These are phyloP conservation scores for Leishmania martiniquensis DNA, from an alignment of 208 protist species.

Conservation along the genomic window DNA sequence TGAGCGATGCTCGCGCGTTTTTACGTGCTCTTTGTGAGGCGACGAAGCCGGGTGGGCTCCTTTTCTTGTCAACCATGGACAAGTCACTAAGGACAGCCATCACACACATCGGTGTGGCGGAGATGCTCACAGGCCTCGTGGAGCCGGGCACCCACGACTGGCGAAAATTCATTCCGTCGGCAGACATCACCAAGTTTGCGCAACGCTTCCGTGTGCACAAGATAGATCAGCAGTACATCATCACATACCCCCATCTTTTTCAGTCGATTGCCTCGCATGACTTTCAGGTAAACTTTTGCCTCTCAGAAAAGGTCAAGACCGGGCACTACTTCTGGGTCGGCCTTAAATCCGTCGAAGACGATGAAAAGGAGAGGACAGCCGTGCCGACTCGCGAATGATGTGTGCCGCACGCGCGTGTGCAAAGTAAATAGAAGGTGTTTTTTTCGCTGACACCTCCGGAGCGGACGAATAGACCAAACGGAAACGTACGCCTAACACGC, in stretches of 20 bases:
- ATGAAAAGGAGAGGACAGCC: background rate
- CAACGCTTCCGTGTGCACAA: constrained; percentile 54
- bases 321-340: constrained; percentile 90
- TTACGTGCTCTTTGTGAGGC: constrained; percentile 74
- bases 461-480: background rate
- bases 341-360: constrained; percentile 37
- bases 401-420: background rate
- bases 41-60: constrained; percentile 84
- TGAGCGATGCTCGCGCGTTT: constrained; percentile 86
- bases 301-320: constrained; percentile 63
- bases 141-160: constrained; percentile 92
- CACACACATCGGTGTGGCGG: constrained; percentile 80
- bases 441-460: background rate
- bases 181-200: constrained; percentile 67
- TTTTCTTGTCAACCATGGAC: constrained; percentile 95
- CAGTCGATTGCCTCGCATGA: constrained; percentile 57
- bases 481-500: too few species aligned
- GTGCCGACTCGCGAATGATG: constrained; percentile 6
- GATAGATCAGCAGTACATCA: constrained; percentile 72
- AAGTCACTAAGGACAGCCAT: constrained; percentile 80
- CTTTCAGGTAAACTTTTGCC: constrained; percentile 70
- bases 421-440: background rate
- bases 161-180: constrained; percentile 88
- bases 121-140: constrained; percentile 86
- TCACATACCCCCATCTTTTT: constrained; percentile 68